A percentile compares a stretch with the other conserved stretches of the same genome.
Evolutionary conservation across 148 eudicot species (phyloP).

Genomic region (Camellia japonica): DNA sequence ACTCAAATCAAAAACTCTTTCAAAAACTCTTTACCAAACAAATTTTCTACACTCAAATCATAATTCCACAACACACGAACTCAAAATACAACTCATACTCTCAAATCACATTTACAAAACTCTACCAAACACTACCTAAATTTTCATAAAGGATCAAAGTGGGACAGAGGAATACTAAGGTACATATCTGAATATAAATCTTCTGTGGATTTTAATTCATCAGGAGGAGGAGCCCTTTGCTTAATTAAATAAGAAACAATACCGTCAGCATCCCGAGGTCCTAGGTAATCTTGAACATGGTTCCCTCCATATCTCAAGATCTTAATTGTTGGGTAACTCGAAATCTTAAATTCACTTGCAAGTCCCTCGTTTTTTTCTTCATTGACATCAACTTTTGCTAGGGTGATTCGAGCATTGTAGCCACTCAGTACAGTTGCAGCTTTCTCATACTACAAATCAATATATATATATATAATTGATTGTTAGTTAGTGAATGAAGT

Average conservation of each 20-base stretch:
- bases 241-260: constrained; percentile 60
- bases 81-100: too few species aligned
- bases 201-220: constrained; percentile 54
- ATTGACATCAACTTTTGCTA: constrained; percentile 71
- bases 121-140: too few species aligned
- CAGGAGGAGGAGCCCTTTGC: constrained; percentile 76
- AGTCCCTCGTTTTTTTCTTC: constrained; percentile 56
- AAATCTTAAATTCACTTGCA: constrained; percentile 38
- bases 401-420: constrained; percentile 55
- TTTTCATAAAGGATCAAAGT: too few species aligned
- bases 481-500: constrained; percentile 1
- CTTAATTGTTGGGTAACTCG: constrained; percentile 76
- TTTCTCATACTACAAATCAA: constrained; percentile 62
- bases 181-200: constrained; percentile 13
- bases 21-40: too few species aligned
- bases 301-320: constrained; percentile 70
- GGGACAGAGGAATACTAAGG: too few species aligned
- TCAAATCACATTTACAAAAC: too few species aligned
- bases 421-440: constrained; percentile 68
- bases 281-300: constrained; percentile 58
- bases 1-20: too few species aligned
- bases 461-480: not conserved
- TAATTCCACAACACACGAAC: too few species aligned
- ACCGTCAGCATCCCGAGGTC: constrained; percentile 76
- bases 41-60: too few species aligned